phyloP scores from a whole-genome alignment of 1,284 basidiomycete genomes.

The Mycosarcoma mackinlayi region DNA sequence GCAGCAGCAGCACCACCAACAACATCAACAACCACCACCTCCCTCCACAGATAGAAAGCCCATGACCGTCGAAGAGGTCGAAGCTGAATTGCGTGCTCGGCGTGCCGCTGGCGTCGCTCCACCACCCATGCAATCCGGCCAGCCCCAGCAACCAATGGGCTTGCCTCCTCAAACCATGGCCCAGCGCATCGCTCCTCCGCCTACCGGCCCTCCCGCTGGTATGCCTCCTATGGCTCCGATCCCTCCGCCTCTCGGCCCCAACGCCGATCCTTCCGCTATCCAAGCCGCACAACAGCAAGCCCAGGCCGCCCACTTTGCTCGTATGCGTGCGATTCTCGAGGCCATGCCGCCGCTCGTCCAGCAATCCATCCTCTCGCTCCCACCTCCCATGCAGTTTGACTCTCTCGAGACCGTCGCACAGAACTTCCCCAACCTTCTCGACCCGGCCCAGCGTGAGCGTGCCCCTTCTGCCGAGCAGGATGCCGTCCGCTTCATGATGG shows the following conservation, averaged over 20 bases:
- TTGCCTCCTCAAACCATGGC: background rate
- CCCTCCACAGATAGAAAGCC: slow-evolving; percentile 68
- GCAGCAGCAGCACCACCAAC: slow-evolving; percentile 31
- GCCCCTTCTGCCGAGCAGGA: slow-evolving; percentile 47
- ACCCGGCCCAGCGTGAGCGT: slow-evolving; percentile 40
- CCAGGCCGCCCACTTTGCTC: slow-evolving; percentile 60
- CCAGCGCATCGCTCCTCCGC: slow-evolving; percentile 10
- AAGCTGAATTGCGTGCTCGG: slow-evolving; percentile 76
- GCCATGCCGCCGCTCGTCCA: slow-evolving; percentile 62
- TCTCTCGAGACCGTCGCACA: slow-evolving; percentile 59
- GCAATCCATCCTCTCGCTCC: slow-evolving; percentile 57
- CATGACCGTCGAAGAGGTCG: slow-evolving; percentile 89
- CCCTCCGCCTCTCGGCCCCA: slow-evolving; percentile 18
- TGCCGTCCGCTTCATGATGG: slow-evolving; percentile 57
- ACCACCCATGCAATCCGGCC: background rate
- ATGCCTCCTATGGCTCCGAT: slow-evolving; percentile 28
- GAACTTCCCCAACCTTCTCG: slow-evolving; percentile 58
- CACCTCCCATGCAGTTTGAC: slow-evolving; percentile 66
- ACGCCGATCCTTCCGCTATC: slow-evolving; percentile 39
- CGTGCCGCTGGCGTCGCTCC: slow-evolving; percentile 14
- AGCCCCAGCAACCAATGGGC: background rate
- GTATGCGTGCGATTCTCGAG: slow-evolving; percentile 62
- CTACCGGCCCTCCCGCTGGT: slow-evolving; percentile 7
- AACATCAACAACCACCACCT: slow-evolving; percentile 41
- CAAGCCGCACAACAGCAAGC: slow-evolving; percentile 43